Evolutionary conservation across 352 stramenopile species (phyloP).

Genomic region (Pythium grandisporangium): DNA sequence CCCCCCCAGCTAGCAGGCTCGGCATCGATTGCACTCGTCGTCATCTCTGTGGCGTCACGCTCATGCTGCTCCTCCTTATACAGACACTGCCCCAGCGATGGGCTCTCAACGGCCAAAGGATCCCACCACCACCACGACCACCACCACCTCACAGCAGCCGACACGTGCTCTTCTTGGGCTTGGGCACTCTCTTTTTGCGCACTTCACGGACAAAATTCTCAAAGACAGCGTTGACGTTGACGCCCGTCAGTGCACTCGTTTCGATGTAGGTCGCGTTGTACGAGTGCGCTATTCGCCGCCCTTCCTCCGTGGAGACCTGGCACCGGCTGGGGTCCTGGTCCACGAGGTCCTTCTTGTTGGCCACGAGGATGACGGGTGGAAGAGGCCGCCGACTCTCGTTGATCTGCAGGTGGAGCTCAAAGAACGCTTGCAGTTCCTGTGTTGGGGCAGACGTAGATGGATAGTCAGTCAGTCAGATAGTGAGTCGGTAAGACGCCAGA

Average conservation of each 20-base stretch:
- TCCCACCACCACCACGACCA: neutral
- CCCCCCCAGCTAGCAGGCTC: no score
- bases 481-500: no score
- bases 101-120: neutral
- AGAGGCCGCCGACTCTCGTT: constrained; percentile 73
- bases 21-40: no score
- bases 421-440: constrained; percentile 82
- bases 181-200: constrained; percentile 69
- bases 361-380: constrained; percentile 81
- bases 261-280: constrained; percentile 87
- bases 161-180: constrained; percentile 66
- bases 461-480: constrained; percentile 1
- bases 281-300: constrained; percentile 69
- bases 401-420: constrained; percentile 84
- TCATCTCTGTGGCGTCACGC: no score
- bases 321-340: constrained; percentile 73
- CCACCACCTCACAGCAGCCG: constrained; percentile 33
- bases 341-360: constrained; percentile 86
- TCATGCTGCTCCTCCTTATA: no score
- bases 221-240: constrained; percentile 82
- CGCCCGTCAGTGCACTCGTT: constrained; percentile 77
- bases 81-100: neutral
- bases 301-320: constrained; percentile 81
- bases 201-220: constrained; percentile 83
- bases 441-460: no score